These are phyloP conservation scores for Raphidocelis subcapitata DNA, from an alignment of 139 green algal genomes.

Conservation along the genomic window DNA sequence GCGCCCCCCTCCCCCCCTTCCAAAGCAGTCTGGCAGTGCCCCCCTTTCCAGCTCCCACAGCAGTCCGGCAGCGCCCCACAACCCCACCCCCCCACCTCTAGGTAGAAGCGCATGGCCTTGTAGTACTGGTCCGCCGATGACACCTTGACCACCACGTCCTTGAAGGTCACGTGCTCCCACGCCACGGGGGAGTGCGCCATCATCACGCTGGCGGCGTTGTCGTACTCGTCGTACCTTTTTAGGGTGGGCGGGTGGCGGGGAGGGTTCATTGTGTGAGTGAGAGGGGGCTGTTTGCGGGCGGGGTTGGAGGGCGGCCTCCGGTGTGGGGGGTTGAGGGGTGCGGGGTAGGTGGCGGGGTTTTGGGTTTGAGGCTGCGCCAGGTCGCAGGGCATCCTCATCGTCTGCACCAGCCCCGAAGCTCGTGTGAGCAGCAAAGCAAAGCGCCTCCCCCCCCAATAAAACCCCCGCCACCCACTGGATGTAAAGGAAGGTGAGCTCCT, in stretches of 20 bases:
- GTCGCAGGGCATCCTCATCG: too few relatives aligned
- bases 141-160: slow-evolving; percentile 95
- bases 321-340: neutral
- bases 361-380: too few relatives aligned
- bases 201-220: slow-evolving; percentile 95
- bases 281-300: neutral
- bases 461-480: slow-evolving; percentile 35
- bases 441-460: too few relatives aligned
- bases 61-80: too few relatives aligned
- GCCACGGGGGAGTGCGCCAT: slow-evolving; percentile 91
- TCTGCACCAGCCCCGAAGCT: too few relatives aligned
- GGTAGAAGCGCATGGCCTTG: slow-evolving; percentile 94
- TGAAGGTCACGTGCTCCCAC: slow-evolving; percentile 98
- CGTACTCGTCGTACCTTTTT: slow-evolving; percentile 96
- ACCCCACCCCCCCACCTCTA: slow-evolving; percentile 63
- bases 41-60: too few relatives aligned
- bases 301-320: too few relatives aligned
- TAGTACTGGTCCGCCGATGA: slow-evolving; percentile 92
- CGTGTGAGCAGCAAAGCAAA: too few relatives aligned
- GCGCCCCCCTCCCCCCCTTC: too few relatives aligned
- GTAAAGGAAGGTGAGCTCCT: slow-evolving; percentile 97
- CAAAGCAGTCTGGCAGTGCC: too few relatives aligned
- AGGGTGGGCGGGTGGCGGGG: neutral
- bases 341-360: too few relatives aligned
- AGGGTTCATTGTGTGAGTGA: neutral